Percentiles rank a stretch among this genome's conserved stretches.
These are phyloP conservation scores for Gardenia jasminoides DNA, from an alignment of 257 asterid species.

Conservation along the genomic window DNA sequence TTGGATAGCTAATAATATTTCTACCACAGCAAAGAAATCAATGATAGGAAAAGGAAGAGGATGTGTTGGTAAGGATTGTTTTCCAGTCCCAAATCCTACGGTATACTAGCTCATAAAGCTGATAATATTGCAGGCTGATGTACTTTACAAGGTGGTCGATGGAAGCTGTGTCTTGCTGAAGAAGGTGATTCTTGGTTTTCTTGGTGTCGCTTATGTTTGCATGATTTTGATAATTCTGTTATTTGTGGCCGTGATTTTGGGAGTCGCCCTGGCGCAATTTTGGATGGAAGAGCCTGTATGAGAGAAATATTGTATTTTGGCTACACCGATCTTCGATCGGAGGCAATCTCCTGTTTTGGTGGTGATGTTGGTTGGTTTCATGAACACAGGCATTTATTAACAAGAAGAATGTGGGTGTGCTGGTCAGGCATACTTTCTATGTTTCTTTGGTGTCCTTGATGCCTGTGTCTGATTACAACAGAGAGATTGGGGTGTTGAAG, in stretches of 20 bases:
- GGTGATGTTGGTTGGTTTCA: slow-evolving; percentile 17
- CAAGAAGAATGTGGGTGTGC: slow-evolving; percentile 27
- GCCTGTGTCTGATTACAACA: slow-evolving; percentile 89
- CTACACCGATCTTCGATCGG: slow-evolving; percentile 54
- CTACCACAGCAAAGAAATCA: too few relatives aligned
- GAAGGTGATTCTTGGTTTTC: slow-evolving; percentile 51
- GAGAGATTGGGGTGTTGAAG: slow-evolving; percentile 64
- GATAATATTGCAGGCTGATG: slow-evolving; percentile 34
- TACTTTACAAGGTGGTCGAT: slow-evolving; percentile 19
- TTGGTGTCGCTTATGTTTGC: slow-evolving; percentile 62
- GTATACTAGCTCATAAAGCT: slow-evolving; percentile 32
- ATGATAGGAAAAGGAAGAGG: background rate
- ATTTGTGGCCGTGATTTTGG: slow-evolving; percentile 48
- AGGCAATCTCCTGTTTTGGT: slow-evolving; percentile 37
- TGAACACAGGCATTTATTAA: background rate
- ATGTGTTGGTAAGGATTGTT: background rate
- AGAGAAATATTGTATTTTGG: slow-evolving; percentile 58
- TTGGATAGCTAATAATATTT: too few relatives aligned
- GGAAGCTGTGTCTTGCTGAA: slow-evolving; percentile 34
- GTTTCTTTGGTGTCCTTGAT: slow-evolving; percentile 57
- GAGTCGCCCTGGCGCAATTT: slow-evolving; percentile 50
- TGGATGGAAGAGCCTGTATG: slow-evolving; percentile 75
- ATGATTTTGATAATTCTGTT: slow-evolving; percentile 39
- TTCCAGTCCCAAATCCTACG: slow-evolving; percentile 30
- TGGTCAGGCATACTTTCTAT: slow-evolving; percentile 61